Percentiles rank a stretch among this genome's conserved stretches.
Conservation (phyloP, 139 green algal species). For the Chloropicon primus region DNA sequence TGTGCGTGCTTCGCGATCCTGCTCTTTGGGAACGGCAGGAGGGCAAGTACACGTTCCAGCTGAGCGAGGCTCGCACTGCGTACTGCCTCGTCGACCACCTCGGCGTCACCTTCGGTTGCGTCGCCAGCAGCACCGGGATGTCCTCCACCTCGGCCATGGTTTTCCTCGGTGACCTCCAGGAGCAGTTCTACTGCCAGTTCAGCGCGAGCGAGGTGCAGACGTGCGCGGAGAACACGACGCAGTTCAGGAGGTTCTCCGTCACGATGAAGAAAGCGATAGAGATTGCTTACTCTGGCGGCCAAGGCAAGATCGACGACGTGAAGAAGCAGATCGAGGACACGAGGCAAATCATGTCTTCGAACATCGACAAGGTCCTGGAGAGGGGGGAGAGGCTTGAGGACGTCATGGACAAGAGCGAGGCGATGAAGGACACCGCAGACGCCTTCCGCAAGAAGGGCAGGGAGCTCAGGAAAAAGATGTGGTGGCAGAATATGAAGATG, state of each 20-base stretch:
- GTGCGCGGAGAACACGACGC: background rate
- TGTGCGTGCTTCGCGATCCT: too few relatives aligned
- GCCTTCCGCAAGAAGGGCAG: background rate
- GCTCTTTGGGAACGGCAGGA: background rate
- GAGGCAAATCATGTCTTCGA: background rate
- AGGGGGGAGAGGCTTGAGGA: constrained; percentile 3
- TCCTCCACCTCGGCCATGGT: background rate
- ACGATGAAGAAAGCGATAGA: constrained; percentile 1
- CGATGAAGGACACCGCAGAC: background rate
- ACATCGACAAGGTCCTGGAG: constrained; percentile 7
- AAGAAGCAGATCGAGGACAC: constrained; percentile 5
- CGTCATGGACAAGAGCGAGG: background rate
- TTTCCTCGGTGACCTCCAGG: constrained; percentile 1
- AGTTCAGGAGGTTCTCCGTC: constrained; percentile 1
- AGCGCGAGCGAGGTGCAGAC: background rate
- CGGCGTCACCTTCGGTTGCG: background rate
- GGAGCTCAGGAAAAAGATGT: background rate
- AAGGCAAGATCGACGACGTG: constrained; percentile 1
- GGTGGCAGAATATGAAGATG: constrained; percentile 3
- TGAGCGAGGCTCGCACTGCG: background rate
- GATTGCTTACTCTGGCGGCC: background rate
- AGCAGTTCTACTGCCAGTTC: constrained; percentile 4
- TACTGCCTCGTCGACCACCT: background rate
- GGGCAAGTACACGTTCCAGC: constrained; percentile 2
- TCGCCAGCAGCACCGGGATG: background rate